These are phyloP conservation scores for Chenopodium formosanum DNA, from an alignment of 148 eudicot species.

Conservation along the genomic window DNA sequence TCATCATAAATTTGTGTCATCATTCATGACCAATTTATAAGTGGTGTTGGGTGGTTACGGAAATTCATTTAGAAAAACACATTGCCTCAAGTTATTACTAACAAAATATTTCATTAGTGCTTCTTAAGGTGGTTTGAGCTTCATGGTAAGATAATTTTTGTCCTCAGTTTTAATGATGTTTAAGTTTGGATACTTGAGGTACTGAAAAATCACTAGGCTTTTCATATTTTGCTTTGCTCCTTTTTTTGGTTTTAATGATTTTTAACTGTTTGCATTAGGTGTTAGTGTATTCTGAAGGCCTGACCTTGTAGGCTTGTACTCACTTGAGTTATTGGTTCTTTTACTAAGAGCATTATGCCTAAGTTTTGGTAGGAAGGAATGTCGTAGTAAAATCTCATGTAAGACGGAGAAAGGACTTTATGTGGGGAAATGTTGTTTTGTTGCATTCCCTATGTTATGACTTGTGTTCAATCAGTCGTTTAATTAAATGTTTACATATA, in stretches of 20 bases:
- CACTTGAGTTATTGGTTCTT: not conserved
- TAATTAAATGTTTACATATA: no score
- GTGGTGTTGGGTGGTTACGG: not conserved
- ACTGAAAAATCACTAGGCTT: not conserved
- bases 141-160: not conserved
- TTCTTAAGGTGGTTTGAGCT: not conserved
- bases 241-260: not conserved
- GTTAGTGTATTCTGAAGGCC: not conserved
- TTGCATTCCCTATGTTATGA: not conserved
- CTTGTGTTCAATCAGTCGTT: not conserved
- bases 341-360: not conserved
- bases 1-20: not conserved
- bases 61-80: not conserved
- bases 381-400: not conserved
- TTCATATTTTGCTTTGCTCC: not conserved
- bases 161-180: not conserved
- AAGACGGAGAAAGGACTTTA: not conserved
- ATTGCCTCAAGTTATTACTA: not conserved
- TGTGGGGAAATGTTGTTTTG: not conserved
- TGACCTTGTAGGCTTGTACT: not conserved
- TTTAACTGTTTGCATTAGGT: not conserved
- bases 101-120: no score
- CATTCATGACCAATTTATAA: not conserved
- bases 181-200: not conserved
- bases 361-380: not conserved